These are phyloP conservation scores for Eucalyptus pumila DNA, from an alignment of 345 rosid genomes.

Conservation along the genomic window DNA sequence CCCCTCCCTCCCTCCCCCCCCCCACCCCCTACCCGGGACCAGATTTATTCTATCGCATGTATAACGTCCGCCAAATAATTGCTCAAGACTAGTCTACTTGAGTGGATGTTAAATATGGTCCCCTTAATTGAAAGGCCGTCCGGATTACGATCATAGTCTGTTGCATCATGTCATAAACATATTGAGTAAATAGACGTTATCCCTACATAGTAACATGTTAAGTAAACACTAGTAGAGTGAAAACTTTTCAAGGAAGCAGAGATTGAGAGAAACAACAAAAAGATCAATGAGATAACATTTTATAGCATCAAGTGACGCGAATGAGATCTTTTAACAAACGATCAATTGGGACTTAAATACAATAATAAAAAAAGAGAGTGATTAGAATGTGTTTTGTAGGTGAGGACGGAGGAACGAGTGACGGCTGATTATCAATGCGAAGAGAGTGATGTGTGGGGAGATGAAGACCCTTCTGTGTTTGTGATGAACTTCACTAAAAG, in stretches of 20 bases:
- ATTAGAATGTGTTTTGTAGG: not conserved
- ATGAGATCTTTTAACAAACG: not conserved
- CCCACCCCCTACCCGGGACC: not conserved
- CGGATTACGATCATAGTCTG: fast-evolving
- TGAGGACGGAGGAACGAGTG: slow-evolving; percentile 31
- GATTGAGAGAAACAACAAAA: not conserved
- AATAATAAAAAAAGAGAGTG: no score
- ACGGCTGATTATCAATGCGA: slow-evolving; percentile 25
- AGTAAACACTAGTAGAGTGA: not conserved
- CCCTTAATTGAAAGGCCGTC: not conserved
- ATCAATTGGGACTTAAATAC: no score
- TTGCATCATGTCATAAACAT: no score
- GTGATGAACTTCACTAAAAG: not conserved
- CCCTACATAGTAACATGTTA: no score
- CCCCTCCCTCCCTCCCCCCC: fast-evolving
- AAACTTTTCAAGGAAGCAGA: not conserved
- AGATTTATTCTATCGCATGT: not conserved
- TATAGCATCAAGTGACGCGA: not conserved
- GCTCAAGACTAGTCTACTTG: not conserved
- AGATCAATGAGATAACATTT: not conserved
- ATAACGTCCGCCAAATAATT: not conserved
- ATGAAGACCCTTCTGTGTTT: slow-evolving; percentile 44
- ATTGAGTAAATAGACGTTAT: no score
- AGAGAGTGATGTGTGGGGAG: slow-evolving; percentile 13
- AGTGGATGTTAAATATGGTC: not conserved